Percentiles rank a stretch among this genome's conserved stretches.
Conservation (phyloP, 495 filamentous ascomycete species). For the Poronia punctata region DNA sequence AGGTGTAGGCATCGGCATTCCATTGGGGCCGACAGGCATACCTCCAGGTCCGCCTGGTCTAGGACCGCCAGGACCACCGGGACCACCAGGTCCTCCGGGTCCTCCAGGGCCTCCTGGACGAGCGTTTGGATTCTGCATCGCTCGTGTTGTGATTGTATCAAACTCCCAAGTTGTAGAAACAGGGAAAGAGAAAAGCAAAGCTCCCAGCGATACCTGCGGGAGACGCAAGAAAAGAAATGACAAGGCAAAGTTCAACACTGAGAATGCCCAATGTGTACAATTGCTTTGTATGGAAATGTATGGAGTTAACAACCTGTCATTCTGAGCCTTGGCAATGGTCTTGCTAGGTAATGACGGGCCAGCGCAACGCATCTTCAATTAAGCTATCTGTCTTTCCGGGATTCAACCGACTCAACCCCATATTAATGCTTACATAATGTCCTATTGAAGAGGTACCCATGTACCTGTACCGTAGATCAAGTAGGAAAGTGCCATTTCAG, state of each 20-base stretch:
- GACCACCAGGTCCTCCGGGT: conserved; percentile 2
- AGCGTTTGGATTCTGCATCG: conserved; percentile 19
- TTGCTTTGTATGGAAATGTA: background rate
- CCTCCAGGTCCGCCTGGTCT: background rate
- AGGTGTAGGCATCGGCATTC: conserved; percentile 63
- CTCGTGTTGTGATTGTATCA: too few species aligned
- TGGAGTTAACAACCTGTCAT: conserved; percentile 26
- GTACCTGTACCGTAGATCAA: background rate
- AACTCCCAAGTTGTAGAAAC: background rate
- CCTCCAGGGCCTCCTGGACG: conserved; percentile 17
- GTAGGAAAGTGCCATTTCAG: too few species aligned
- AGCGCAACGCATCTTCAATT: background rate
- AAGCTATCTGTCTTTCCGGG: conserved; percentile 1
- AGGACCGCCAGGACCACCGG: conserved; percentile 3
- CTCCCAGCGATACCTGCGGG: too few species aligned
- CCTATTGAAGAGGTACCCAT: too few species aligned
- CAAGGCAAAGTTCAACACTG: conserved; percentile 6
- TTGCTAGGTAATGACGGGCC: background rate
- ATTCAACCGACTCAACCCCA: background rate
- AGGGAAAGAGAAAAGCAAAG: too few species aligned
- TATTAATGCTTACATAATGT: too few species aligned
- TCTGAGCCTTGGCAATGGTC: conserved; percentile 14
- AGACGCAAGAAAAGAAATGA: too few species aligned
- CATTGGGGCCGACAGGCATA: conserved; percentile 28
- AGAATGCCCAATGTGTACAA: too few species aligned